These are phyloP conservation scores for Metschnikowia continentalis DNA, from an alignment of 805 yeast species.

Conservation along the genomic window DNA sequence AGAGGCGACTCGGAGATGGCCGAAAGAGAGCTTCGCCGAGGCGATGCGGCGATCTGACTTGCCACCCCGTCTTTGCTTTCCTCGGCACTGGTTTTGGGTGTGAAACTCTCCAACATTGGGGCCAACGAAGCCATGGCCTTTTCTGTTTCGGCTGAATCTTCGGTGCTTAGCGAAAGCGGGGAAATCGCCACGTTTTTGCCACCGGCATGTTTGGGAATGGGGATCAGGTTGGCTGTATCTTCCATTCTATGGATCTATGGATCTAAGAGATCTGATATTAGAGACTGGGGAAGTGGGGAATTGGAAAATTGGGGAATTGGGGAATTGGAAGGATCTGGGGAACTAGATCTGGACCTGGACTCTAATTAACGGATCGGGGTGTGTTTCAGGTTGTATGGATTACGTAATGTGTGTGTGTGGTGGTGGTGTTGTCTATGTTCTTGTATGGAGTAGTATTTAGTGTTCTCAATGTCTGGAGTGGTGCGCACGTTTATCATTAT, in stretches of 20 bases:
- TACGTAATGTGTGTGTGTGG: no score
- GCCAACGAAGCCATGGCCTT: constrained; percentile 77
- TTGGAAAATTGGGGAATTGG: no score
- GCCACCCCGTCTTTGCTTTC: constrained; percentile 23
- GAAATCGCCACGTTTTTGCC: constrained; percentile 11
- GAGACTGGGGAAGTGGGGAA: no score
- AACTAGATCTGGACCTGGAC: no score
- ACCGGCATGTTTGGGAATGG: constrained; percentile 9
- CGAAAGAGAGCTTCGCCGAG: constrained; percentile 16
- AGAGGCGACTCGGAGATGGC: constrained; percentile 16
- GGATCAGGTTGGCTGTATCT: constrained; percentile 6
- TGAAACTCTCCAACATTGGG: constrained; percentile 69
- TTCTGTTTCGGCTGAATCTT: constrained; percentile 24
- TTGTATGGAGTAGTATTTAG: no score
- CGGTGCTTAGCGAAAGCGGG: constrained; percentile 14
- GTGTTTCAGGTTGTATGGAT: no score
- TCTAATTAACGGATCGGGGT: no score
- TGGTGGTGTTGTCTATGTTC: no score
- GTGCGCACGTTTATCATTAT: constrained; percentile 1
- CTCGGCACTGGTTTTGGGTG: constrained; percentile 62
- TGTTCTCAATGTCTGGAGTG: no score
- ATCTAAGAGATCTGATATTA: no score
- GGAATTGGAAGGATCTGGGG: no score
- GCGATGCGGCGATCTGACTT: constrained; percentile 11
- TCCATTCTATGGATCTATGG: neutral